Evolutionary conservation across 352 stramenopile species (phyloP), one percentile per base, ranked within the genome.

Genomic region (Globisporangium splendens): DNA sequence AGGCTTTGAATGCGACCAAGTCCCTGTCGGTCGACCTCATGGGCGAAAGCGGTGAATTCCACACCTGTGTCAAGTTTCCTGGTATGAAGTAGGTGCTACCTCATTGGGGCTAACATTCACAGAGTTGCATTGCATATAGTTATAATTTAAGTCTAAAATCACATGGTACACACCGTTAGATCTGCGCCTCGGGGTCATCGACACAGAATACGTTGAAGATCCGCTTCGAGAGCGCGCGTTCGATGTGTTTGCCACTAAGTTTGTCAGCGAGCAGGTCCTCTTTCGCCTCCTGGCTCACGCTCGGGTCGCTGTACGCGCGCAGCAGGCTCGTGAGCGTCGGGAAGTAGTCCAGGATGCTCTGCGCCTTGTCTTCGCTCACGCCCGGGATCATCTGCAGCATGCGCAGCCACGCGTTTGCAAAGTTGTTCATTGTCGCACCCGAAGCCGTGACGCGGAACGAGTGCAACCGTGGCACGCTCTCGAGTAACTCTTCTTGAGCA

Each of bases 41-140:
- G 83, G 89, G 89, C 28, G 89, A 97, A 50, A 67, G 81, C 58
- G 89, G 89, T 39, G 89, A 97, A 72, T 97, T 96, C 69, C 89
- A 97, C 76, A 93, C 86, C 14, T 75, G 90, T 21, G 88, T 89
- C 31, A 67, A 86, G 62, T 87, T 97, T 41, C 75, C 69, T 17
- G 62, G 67, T 12, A 84, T 96, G 86, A 65, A 53, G 12, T 69
- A 62, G 56, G 31, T 15, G 7, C 10, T 28, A 12, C 20, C 4
- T 13, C 7, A 3, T 8, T 7, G 39, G 39, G 39, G 13, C 12
- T n/a, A 44, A 18, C 6, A 18, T 12, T 5, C 10, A 44, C 39
- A 44, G n/a, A 44, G 39, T 44, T 44, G 28, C 28, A 35, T 35
- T 31, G 24, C 24, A 18, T 4, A 22, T 31, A 52, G 10, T 22